Percentiles rank a stretch among this genome's conserved stretches.
These are phyloP conservation scores for Naganishia randhawae DNA, from an alignment of 768 basidiomycete species.

Conservation along the genomic window DNA sequence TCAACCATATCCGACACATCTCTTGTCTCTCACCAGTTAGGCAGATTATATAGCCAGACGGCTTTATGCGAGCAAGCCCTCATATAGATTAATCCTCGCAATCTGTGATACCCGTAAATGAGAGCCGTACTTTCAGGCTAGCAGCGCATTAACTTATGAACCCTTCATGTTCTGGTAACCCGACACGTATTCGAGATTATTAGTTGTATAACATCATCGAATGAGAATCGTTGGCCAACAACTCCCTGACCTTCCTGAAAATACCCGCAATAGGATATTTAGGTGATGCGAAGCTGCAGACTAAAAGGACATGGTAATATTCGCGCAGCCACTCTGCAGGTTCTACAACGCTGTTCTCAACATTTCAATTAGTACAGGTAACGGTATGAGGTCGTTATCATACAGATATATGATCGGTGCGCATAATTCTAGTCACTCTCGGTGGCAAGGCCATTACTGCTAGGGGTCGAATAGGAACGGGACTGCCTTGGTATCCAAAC, in stretches of 20 bases:
- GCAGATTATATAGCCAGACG: background rate
- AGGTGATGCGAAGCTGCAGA: no score
- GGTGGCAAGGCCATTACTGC: background rate
- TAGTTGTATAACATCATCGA: background rate
- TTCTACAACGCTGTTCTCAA: background rate
- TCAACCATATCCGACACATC: no score
- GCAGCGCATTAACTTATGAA: background rate
- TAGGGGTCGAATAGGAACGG: constrained; percentile 13
- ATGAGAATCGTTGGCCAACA: background rate
- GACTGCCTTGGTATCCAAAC: constrained; percentile 6
- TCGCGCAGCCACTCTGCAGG: no score
- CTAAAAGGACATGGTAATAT: no score
- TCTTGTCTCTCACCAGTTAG: background rate
- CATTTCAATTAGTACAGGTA: background rate
- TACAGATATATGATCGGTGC: background rate
- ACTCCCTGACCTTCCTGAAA: background rate
- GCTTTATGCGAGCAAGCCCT: background rate
- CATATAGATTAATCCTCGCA: background rate
- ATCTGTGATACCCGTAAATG: background rate
- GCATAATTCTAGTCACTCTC: background rate
- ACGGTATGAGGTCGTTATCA: background rate
- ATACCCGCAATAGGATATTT: background rate
- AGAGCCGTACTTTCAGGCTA: background rate
- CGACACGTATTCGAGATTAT: background rate
- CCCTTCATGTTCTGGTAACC: background rate